These are phyloP conservation scores for Botrytis fabae DNA, from an alignment of 2,329 filamentous ascomycete species.

Conservation along the genomic window DNA sequence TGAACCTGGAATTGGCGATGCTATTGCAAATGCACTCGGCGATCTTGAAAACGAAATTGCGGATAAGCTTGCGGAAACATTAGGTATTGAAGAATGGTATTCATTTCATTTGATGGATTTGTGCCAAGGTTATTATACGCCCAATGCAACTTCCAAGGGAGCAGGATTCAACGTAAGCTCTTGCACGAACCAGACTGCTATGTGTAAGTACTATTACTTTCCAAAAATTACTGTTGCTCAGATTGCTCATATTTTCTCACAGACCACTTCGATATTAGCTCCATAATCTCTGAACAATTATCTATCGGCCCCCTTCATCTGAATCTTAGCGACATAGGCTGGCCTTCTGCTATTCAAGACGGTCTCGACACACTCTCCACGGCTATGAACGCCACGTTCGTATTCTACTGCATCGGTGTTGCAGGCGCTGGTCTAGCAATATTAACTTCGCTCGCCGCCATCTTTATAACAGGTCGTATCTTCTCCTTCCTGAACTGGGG, in stretches of 20 bases:
- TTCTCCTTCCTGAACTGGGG: conserved; percentile 52
- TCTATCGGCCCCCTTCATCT: conserved; percentile 44
- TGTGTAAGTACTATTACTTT: conserved; percentile 44
- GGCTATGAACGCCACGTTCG: conserved; percentile 53
- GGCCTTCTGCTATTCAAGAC: conserved; percentile 56
- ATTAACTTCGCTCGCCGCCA: conserved; percentile 46
- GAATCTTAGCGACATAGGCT: conserved; percentile 53
- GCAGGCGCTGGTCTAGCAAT: conserved; percentile 53
- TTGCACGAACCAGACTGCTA: conserved; percentile 54
- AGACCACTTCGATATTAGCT: conserved; percentile 55
- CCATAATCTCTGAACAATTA: conserved; percentile 51
- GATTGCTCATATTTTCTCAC: background rate
- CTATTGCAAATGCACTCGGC: conserved; percentile 38
- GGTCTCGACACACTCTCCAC: conserved; percentile 53
- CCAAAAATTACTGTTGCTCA: background rate
- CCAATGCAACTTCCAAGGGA: conserved; percentile 41
- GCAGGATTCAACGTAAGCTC: conserved; percentile 53
- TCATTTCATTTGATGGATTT: conserved; percentile 60
- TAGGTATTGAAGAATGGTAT: conserved; percentile 62
- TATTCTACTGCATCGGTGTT: conserved; percentile 60
- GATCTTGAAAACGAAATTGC: conserved; percentile 40
- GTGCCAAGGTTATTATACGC: conserved; percentile 50
- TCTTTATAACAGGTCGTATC: conserved; percentile 46
- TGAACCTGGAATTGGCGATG: conserved; percentile 42
- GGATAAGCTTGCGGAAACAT: conserved; percentile 46